Conservation (phyloP, 257 asterid genomes). For the Solanum lignicaule region DNA sequence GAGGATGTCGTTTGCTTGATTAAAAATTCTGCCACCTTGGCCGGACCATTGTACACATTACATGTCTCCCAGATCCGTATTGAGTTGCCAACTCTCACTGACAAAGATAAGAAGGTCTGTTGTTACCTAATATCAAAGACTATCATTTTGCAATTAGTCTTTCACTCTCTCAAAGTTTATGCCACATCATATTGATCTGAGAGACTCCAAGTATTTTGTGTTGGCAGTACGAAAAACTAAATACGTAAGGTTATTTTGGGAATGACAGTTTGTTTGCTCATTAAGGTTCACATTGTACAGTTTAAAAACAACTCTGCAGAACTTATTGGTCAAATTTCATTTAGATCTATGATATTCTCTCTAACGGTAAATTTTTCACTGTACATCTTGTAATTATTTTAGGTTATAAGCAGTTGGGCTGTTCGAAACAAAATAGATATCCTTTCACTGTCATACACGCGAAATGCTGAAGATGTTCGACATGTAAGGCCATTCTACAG, state of each 20-base stretch:
- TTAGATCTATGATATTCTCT: not conserved
- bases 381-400: conserved; percentile 7
- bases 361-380: not conserved
- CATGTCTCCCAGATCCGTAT: conserved; percentile 88
- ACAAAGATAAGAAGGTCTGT: conserved; percentile 70
- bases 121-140: conserved; percentile 1
- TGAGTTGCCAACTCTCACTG: conserved; percentile 81
- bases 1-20: conserved; percentile 63
- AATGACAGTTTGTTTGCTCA: not conserved
- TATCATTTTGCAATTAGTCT: not conserved
- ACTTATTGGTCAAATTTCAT: not conserved
- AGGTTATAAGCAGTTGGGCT: conserved; percentile 92
- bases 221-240: not conserved
- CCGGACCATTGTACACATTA: conserved; percentile 78
- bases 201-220: not conserved
- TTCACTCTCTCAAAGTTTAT: not conserved
- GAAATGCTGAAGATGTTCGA: conserved; percentile 91
- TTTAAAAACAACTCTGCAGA: not conserved
- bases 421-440: conserved; percentile 80
- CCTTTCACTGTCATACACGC: conserved; percentile 75
- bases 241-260: not conserved
- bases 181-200: not conserved
- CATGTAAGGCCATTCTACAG: conserved; percentile 29
- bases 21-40: conserved; percentile 87
- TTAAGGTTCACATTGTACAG: not conserved